Base-by-base conservation (phyloP, 306 rosid genomes). In the Hylodesmum podocarpum region DNA sequence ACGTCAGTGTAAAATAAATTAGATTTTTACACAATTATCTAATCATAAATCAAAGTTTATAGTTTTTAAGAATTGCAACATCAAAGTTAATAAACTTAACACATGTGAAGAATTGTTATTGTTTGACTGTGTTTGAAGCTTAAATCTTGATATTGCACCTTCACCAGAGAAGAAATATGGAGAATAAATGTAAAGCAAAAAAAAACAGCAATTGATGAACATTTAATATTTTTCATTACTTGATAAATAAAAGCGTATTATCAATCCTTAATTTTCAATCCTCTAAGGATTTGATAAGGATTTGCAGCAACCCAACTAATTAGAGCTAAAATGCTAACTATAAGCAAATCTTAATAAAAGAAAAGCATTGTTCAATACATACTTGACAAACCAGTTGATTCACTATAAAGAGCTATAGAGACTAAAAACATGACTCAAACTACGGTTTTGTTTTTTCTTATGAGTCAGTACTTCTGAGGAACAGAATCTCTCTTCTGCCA, bases 401-500 rank as follows among this genome's bases (percentile, higher is more conserved):
- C 46, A 57, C 71, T 46, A 67, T 27, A 31, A 22, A 54, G 14
- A 46, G 46, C 84, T 66, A 66, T 55, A 28, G 31, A 12, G 21
- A 54, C 70, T 65, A 73, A 6, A 25, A 6, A 25, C 47, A 57
- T 66, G 37, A 36, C 61, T 73, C 19, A 29, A 36, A 15, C n/a
- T 8, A 16, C 5, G 14, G 11, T 10, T 5, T 11, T 50, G 29
- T 16, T 4, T n/a, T 54, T 18, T 19, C 12, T 5, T 14, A 12
- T 55, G 64, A 61, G 28, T 49, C 61, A 81, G 1, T 81, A 0
- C 51, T 81, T 81, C 46, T 39, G 68, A 75, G 67, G 47, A 2
- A 13, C 61, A 51, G 81, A 50, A 29, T 70, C 49, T 33, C 78
- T 76, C 55, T 82, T 82, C 76, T 65, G 22, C 95, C 94, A 89